phyloP scores from a whole-genome alignment of 2,329 filamentous ascomycete genomes.

The Penicillium sp. region DNA sequence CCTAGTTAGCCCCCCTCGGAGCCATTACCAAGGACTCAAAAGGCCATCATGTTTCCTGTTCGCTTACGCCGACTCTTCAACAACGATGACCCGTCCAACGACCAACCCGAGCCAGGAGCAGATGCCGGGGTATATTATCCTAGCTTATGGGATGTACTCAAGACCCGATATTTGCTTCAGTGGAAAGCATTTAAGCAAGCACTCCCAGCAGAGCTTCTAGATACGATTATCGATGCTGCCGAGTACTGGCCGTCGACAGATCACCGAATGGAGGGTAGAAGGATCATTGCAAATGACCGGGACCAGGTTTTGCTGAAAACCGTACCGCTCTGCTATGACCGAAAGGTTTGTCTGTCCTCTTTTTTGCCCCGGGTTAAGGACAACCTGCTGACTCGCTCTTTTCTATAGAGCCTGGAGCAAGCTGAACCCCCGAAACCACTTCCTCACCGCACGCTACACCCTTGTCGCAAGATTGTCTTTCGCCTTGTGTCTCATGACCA shows the following conservation, averaged over 20 bases:
- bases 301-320: slow-evolving; percentile 36
- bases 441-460: slow-evolving; percentile 33
- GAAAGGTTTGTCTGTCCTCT: slow-evolving; percentile 20
- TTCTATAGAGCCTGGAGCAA: slow-evolving; percentile 13
- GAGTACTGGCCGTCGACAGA: slow-evolving; percentile 33
- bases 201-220: slow-evolving; percentile 36
- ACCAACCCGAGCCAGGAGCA: neutral
- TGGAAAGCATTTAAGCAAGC: slow-evolving; percentile 22
- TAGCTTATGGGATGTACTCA: slow-evolving; percentile 30
- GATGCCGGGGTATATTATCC: slow-evolving; percentile 23
- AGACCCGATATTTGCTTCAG: slow-evolving; percentile 30
- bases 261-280: slow-evolving; percentile 15
- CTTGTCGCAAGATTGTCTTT: slow-evolving; percentile 39
- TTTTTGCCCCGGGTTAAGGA: slow-evolving; percentile 4
- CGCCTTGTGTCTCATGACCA: slow-evolving; percentile 36
- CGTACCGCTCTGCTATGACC: slow-evolving; percentile 34
- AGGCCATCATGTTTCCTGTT: neutral
- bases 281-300: slow-evolving; percentile 27
- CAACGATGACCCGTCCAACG: neutral
- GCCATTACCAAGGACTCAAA: neutral
- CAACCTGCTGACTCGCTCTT: slow-evolving; percentile 2
- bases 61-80: neutral
- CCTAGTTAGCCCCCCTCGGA: neutral
- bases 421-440: slow-evolving; percentile 21
- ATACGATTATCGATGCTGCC: slow-evolving; percentile 38